Evolutionary conservation across 2,329 filamentous ascomycete species (phyloP).

Genomic region (Rasamsonia emersonii): DNA sequence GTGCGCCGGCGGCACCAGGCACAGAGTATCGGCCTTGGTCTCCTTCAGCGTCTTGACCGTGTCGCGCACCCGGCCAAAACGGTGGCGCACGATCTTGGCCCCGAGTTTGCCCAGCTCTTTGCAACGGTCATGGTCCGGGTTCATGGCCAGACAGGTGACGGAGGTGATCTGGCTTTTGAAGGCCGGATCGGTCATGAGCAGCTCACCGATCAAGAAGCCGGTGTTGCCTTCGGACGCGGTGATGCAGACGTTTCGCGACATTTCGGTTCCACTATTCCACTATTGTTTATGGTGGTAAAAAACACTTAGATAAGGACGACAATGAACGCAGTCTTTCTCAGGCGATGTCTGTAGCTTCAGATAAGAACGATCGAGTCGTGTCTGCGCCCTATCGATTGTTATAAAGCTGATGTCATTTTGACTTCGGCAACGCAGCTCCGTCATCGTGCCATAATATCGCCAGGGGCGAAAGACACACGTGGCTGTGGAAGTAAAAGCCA

Average conservation of each 20-base stretch:
- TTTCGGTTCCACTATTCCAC: too few species aligned
- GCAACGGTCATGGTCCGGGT: conserved; percentile 30
- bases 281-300: too few species aligned
- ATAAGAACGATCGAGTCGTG: too few species aligned
- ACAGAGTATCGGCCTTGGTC: conserved; percentile 40
- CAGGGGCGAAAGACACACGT: too few species aligned
- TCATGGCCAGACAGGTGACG: conserved; percentile 34
- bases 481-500: too few species aligned
- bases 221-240: conserved; percentile 44
- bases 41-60: conserved; percentile 34
- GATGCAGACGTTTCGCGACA: conserved; percentile 43
- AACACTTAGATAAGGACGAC: too few species aligned
- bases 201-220: conserved; percentile 43
- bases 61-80: conserved; percentile 31
- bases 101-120: conserved; percentile 37
- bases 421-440: too few species aligned
- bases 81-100: conserved; percentile 35
- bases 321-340: too few species aligned
- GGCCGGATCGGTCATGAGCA: conserved; percentile 35
- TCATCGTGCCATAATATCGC: too few species aligned
- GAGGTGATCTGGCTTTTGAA: conserved; percentile 37
- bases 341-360: too few species aligned
- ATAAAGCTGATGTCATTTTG: too few species aligned
- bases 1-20: conserved; percentile 42
- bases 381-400: too few species aligned